Evolutionary conservation across 352 stramenopile species (phyloP).

Genomic region (Pythium coloratum): DNA sequence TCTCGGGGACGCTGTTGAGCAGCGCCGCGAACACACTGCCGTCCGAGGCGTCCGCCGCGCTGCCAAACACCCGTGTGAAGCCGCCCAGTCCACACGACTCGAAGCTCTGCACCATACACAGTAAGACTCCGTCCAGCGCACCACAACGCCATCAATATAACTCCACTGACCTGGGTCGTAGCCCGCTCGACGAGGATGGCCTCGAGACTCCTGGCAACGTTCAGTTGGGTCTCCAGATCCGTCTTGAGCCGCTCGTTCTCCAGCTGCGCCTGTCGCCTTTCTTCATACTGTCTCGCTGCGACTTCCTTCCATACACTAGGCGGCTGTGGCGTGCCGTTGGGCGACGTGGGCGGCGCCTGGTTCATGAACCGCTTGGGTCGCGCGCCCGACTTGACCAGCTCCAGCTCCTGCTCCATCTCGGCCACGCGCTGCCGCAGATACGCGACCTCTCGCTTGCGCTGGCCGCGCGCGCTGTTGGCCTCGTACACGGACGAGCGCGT

Average conservation of each 20-base stretch:
- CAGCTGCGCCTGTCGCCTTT: conserved; percentile 20
- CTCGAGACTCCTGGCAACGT: conserved; percentile 35
- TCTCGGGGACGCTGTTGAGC: background rate
- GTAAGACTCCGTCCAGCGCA: background rate
- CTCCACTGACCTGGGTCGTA: conserved; percentile 1
- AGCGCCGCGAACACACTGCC: conserved; percentile 4
- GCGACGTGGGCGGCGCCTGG: no score
- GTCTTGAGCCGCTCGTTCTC: conserved; percentile 47
- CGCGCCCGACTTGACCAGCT: no score
- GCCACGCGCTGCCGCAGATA: no score
- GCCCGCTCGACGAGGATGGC: conserved; percentile 30
- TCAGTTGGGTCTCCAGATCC: conserved; percentile 39
- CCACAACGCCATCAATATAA: no score
- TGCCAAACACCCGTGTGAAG: conserved; percentile 4
- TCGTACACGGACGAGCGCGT: no score
- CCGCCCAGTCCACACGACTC: conserved; percentile 9
- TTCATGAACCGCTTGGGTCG: no score
- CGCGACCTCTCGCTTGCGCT: no score
- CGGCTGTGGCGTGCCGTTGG: background rate
- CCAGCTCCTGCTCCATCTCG: no score
- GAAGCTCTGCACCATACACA: conserved; percentile 11
- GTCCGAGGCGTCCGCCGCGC: background rate
- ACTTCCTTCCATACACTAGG: conserved; percentile 17
- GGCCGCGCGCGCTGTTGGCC: no score
- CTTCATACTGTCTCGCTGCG: conserved; percentile 7